Evolutionary conservation across 2,329 filamentous ascomycete species (phyloP).

Genomic region (Pseudogymnoascus sp.): DNA sequence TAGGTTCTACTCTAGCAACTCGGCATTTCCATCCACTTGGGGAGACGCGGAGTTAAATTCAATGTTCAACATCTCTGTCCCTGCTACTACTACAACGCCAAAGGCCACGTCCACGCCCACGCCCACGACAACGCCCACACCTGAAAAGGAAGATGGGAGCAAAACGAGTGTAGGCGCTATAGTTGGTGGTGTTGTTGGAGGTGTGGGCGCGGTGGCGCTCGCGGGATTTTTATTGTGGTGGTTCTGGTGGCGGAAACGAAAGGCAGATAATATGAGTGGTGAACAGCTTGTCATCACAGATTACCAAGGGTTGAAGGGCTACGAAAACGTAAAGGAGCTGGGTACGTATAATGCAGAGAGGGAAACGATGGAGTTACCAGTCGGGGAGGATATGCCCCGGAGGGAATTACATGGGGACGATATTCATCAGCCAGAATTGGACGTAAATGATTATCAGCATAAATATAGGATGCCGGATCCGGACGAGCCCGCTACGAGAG

Average conservation of each 20-base stretch:
- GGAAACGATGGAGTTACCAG: not conserved
- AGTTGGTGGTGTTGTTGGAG: conserved; percentile 83
- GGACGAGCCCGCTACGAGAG: not conserved
- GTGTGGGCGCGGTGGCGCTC: conserved; percentile 64
- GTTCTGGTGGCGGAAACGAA: conserved; percentile 44
- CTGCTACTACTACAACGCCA: not conserved
- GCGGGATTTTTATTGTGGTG: conserved; percentile 76
- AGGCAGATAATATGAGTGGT: not conserved
- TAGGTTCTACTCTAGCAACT: conserved; percentile 10
- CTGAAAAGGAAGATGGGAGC: not conserved
- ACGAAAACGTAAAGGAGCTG: not conserved
- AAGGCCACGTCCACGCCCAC: not conserved
- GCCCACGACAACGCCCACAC: not conserved
- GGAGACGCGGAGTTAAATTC: not conserved
- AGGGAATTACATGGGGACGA: not conserved
- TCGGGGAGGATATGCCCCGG: not conserved
- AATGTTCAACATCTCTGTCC: not conserved
- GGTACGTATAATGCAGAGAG: not conserved
- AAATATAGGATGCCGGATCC: not conserved
- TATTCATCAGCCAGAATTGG: not conserved
- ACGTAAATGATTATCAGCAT: not conserved
- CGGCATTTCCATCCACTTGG: not conserved
- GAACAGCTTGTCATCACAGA: not conserved
- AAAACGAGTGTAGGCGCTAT: conserved; percentile 70
- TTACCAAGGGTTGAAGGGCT: not conserved